phyloP scores from a whole-genome alignment of 2,329 filamentous ascomycete species.

The Xylogone sp. region DNA sequence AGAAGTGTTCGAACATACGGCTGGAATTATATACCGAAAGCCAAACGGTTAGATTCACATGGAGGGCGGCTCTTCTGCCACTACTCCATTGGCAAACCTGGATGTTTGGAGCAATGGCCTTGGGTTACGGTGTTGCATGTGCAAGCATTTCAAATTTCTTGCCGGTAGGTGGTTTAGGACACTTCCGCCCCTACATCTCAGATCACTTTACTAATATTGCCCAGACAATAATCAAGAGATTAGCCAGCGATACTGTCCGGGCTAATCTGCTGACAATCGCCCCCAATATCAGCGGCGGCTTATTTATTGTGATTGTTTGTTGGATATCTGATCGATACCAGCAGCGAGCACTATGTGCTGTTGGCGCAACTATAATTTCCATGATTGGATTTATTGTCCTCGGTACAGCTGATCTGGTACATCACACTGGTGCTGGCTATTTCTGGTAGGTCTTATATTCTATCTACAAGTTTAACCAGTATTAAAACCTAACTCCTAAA shows the following conservation, averaged over 20 bases:
- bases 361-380: not conserved
- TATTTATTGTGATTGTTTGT: not conserved
- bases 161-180: not conserved
- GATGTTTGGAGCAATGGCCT: slow-evolving; percentile 8
- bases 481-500: not conserved
- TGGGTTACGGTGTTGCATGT: slow-evolving; percentile 5
- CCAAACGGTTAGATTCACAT: not conserved
- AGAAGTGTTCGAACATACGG: not conserved
- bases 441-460: not conserved
- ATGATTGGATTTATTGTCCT: slow-evolving; percentile 1
- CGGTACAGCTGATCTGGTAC: slow-evolving; percentile 2
- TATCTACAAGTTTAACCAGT: too few relatives aligned
- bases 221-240: slow-evolving; percentile 3
- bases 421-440: not conserved
- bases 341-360: not conserved
- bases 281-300: slow-evolving; percentile 1
- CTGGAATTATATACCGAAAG: too few relatives aligned
- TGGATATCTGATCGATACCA: not conserved
- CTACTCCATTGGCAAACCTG: slow-evolving; percentile 4
- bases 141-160: slow-evolving; percentile 7
- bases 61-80: slow-evolving; percentile 1
- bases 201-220: not conserved
- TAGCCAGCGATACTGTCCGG: not conserved
- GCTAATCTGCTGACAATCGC: slow-evolving; percentile 3
- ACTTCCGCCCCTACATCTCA: not conserved